Conservation (phyloP, 805 yeast genomes). For the Tetrapisispora pingtungensis region DNA sequence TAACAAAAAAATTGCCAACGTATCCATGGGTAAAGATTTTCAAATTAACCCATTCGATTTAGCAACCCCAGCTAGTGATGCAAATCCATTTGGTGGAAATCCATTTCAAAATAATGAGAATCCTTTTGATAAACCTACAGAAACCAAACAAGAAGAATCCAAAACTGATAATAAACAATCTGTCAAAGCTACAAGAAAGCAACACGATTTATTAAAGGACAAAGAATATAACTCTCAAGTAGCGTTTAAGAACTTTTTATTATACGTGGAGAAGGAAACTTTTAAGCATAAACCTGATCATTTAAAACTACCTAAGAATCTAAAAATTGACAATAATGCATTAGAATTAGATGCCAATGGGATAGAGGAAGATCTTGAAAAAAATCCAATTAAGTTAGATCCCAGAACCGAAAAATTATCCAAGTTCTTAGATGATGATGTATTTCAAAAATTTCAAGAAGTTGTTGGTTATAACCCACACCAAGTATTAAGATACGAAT, state of each 20-base stretch:
- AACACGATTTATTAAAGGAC: slow-evolving; percentile 21
- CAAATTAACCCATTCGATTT: slow-evolving; percentile 29
- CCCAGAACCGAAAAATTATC: slow-evolving; percentile 41
- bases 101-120: slow-evolving; percentile 30
- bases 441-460: slow-evolving; percentile 69
- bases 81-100: slow-evolving; percentile 24
- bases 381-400: slow-evolving; percentile 24
- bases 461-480: slow-evolving; percentile 71
- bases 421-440: slow-evolving; percentile 57
- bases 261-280: slow-evolving; percentile 65
- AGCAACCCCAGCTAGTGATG: slow-evolving; percentile 2
- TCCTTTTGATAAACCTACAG: slow-evolving; percentile 11
- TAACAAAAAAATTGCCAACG: slow-evolving; percentile 34
- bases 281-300: slow-evolving; percentile 43
- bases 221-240: slow-evolving; percentile 12
- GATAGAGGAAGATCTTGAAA: slow-evolving; percentile 19
- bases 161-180: slow-evolving; percentile 12
- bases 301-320: slow-evolving; percentile 39
- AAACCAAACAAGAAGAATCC: not conserved
- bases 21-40: slow-evolving; percentile 35
- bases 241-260: slow-evolving; percentile 51
- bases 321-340: slow-evolving; percentile 43
- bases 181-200: slow-evolving; percentile 28
- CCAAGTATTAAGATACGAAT: slow-evolving; percentile 78
- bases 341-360: slow-evolving; percentile 34